Base-by-base conservation (phyloP, 495 filamentous ascomycete genomes). In the Penicillium bialowiezense region DNA sequence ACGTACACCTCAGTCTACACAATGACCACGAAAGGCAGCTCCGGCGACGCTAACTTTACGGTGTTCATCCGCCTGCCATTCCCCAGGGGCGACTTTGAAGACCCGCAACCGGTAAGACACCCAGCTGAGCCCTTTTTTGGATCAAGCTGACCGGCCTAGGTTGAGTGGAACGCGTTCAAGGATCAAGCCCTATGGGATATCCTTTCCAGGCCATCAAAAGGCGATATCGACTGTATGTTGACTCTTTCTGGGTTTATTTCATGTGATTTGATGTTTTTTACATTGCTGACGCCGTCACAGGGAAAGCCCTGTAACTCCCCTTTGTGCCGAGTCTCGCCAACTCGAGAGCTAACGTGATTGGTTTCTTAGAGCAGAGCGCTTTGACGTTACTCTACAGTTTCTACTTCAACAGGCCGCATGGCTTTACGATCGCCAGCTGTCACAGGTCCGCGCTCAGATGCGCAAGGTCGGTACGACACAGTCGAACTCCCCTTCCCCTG, bases 371-470 rank as follows among this genome's bases (percentile, higher is more conserved):
- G 80, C 84, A 17, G 67, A 75, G 20, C 69, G 73, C 32, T 86
- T 88, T 64, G 71, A 87, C 42, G 93, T 97, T 31, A 85, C 88
- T 10, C 79, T 91, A 20, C 79, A 90, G 19, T 98, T 97, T 63
- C 73, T 98, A 7, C 82, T 96, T 5, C 91, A 97, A 64, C 90
- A 97, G 65, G 90, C 89, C 51, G 89, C 89, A 70, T 97, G 91
- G 86, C 83, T 97, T 2, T 95, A 95, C 58, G 91, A 98, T 69
- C 82, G 87, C 35, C 90, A 97, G 67, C 75, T 95, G 6, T 86
- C 86, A 0, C 87, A 96, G 63, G 87, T 96, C 29, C 82, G 88
- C 55, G 90, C 89, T 6, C 91, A 97, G 70, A 91, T 98, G 80
- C 80, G 85, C 41, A 92, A 85, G 68, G 84, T 87, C 23, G 76